These are phyloP conservation scores for Biscogniauxia sp. DNA, from an alignment of 2,329 filamentous ascomycete genomes.

Conservation along the genomic window DNA sequence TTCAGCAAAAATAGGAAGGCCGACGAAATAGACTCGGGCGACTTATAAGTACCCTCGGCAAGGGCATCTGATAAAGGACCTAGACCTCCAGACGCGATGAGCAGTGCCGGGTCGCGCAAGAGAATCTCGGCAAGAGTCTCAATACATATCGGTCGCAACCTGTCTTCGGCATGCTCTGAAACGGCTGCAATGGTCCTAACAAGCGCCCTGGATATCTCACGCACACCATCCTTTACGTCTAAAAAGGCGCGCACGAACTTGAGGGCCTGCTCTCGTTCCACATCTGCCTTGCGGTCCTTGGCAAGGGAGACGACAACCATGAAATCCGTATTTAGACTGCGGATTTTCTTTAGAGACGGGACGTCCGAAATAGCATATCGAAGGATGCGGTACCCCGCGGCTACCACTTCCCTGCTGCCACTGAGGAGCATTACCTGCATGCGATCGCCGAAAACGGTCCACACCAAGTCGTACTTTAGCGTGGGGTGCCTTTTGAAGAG, in stretches of 20 bases:
- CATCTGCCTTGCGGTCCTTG: constrained; percentile 94
- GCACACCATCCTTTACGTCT: constrained; percentile 89
- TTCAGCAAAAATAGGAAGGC: constrained; percentile 92
- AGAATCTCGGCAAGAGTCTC: constrained; percentile 92
- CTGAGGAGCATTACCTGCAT: constrained; percentile 96
- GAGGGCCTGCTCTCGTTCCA: constrained; percentile 93
- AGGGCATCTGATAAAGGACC: constrained; percentile 87
- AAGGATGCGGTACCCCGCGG: constrained; percentile 89
- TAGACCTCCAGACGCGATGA: constrained; percentile 82
- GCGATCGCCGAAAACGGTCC: constrained; percentile 89
- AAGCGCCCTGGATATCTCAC: constrained; percentile 82
- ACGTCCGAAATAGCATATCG: constrained; percentile 93
- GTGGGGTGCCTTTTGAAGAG: constrained; percentile 92
- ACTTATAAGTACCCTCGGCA: constrained; percentile 86
- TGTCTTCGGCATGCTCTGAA: constrained; percentile 81
- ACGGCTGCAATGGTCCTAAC: constrained; percentile 88
- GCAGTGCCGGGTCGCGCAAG: constrained; percentile 76
- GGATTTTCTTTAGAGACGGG: constrained; percentile 83
- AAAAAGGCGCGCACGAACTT: constrained; percentile 95
- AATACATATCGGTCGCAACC: constrained; percentile 84
- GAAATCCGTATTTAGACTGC: constrained; percentile 85
- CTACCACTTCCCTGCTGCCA: constrained; percentile 92
- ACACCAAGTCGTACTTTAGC: constrained; percentile 93
- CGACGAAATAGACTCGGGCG: constrained; percentile 81
- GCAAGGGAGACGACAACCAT: constrained; percentile 88